Conservation (phyloP, 345 rosid genomes). For the Heritiera fomes region DNA sequence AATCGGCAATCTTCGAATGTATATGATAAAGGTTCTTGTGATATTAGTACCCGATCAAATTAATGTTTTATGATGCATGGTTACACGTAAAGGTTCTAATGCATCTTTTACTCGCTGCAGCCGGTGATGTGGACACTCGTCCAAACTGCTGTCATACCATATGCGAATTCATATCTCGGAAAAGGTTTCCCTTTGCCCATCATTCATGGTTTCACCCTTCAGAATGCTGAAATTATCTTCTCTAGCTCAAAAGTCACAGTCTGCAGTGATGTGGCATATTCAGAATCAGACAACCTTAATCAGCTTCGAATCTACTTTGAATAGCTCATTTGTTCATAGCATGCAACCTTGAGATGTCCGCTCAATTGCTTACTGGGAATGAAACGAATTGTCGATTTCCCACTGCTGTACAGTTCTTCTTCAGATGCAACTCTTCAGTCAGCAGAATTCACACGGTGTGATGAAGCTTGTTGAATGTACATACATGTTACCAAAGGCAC, state of each 20-base stretch:
- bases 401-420: background rate
- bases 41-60: background rate
- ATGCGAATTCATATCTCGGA: constrained; percentile 66
- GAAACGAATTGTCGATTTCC: background rate
- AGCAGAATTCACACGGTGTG: background rate
- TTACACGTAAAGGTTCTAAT: background rate
- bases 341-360: background rate
- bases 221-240: constrained; percentile 56
- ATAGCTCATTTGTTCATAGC: constrained; percentile 7
- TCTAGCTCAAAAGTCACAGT: constrained; percentile 58
- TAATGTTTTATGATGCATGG: background rate
- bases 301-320: constrained; percentile 9
- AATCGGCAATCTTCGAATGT: constrained; percentile 75
- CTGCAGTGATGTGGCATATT: constrained; percentile 65
- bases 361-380: background rate
- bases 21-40: constrained; percentile 65
- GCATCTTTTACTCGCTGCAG: constrained; percentile 40
- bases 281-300: constrained; percentile 32
- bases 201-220: constrained; percentile 79
- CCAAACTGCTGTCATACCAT: constrained; percentile 81
- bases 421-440: background rate
- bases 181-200: constrained; percentile 87
- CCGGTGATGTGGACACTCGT: constrained; percentile 89
- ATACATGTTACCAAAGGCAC: background rate
- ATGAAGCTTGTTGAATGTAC: background rate